Evolutionary conservation across 768 basidiomycete species (phyloP).

Genomic region (Lyophyllum atratum): DNA sequence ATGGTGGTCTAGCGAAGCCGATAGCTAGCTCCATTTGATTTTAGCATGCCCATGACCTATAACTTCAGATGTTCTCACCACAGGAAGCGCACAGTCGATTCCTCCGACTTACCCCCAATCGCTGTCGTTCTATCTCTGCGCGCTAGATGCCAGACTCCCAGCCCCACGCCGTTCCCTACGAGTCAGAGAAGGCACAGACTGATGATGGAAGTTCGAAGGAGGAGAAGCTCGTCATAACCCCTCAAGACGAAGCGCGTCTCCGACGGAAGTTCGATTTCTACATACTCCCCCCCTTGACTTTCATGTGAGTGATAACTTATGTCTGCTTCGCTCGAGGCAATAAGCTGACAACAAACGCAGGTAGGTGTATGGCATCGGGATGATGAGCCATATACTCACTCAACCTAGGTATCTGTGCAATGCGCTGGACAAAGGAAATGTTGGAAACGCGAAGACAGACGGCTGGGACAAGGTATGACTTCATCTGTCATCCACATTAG

Average conservation of each 20-base stretch:
- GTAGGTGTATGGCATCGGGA: slow-evolving; percentile 2
- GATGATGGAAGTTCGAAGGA: slow-evolving; percentile 12
- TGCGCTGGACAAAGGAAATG: slow-evolving; percentile 50
- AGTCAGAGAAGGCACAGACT: slow-evolving; percentile 18
- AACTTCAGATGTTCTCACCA: not conserved
- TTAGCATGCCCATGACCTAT: not conserved
- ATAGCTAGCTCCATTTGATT: not conserved
- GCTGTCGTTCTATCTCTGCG: not conserved
- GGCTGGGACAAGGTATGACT: slow-evolving; percentile 45
- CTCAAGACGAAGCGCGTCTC: slow-evolving; percentile 23
- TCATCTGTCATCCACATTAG: not conserved
- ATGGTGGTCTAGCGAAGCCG: not conserved
- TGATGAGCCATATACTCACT: not conserved
- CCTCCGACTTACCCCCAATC: not conserved
- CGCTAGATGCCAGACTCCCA: slow-evolving; percentile 2
- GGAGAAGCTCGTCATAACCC: slow-evolving; percentile 16
- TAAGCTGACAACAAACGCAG: not conserved
- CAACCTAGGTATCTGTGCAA: slow-evolving; percentile 46
- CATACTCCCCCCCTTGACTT: slow-evolving; percentile 42
- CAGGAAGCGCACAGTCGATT: not conserved
- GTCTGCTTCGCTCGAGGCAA: not conserved
- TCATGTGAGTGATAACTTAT: slow-evolving; percentile 41
- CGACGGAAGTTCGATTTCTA: slow-evolving; percentile 43
- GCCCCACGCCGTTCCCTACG: slow-evolving; percentile 13
- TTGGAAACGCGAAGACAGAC: slow-evolving; percentile 54